Percentiles rank a stretch among this genome's conserved stretches.
Evolutionary conservation across 2,329 filamentous ascomycete genomes (phyloP).

Genomic region (Corniculantispora saksenae): DNA sequence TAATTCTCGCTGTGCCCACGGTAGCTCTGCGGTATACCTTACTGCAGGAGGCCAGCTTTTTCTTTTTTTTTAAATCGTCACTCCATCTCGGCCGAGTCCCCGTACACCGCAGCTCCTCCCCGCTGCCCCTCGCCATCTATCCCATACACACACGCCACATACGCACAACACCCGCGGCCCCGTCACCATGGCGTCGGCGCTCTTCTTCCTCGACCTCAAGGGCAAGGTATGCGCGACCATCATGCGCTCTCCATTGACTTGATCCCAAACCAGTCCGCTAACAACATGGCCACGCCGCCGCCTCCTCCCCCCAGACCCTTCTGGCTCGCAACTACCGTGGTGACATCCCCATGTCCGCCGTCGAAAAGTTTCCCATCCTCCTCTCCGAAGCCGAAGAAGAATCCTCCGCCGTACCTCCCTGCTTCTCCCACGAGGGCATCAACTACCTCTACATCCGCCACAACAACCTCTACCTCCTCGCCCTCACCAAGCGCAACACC

Average conservation of each 20-base stretch:
- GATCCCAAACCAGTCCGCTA: slow-evolving; percentile 21
- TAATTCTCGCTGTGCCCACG: slow-evolving; percentile 18
- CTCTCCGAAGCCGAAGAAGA: slow-evolving; percentile 99
- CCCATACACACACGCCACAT: neutral
- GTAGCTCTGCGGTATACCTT: slow-evolving; percentile 7
- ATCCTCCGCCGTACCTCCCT: slow-evolving; percentile 93
- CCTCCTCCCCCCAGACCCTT: slow-evolving; percentile 69
- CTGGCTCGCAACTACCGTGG: slow-evolving; percentile 97
- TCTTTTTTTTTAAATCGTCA: neutral
- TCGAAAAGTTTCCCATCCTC: slow-evolving; percentile 95
- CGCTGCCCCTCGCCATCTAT: slow-evolving; percentile 32
- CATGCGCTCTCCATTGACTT: neutral
- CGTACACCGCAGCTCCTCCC: slow-evolving; percentile 25
- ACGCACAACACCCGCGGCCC: slow-evolving; percentile 20
- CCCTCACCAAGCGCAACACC: slow-evolving; percentile 96
- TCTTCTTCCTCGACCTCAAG: slow-evolving; percentile 99
- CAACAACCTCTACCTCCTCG: slow-evolving; percentile 98
- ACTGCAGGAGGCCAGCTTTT: slow-evolving; percentile 5
- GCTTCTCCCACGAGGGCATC: slow-evolving; percentile 98
- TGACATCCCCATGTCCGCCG: slow-evolving; percentile 98
- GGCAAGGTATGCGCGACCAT: slow-evolving; percentile 72
- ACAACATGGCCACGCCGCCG: slow-evolving; percentile 22
- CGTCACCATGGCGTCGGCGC: slow-evolving; percentile 82
- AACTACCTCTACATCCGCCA: slow-evolving; percentile 99
- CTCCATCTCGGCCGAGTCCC: slow-evolving; percentile 7